A percentile compares a stretch with the other conserved stretches of the same genome.
Conservation (phyloP, 805 yeast genomes). For the Kazachstania taianensis region DNA sequence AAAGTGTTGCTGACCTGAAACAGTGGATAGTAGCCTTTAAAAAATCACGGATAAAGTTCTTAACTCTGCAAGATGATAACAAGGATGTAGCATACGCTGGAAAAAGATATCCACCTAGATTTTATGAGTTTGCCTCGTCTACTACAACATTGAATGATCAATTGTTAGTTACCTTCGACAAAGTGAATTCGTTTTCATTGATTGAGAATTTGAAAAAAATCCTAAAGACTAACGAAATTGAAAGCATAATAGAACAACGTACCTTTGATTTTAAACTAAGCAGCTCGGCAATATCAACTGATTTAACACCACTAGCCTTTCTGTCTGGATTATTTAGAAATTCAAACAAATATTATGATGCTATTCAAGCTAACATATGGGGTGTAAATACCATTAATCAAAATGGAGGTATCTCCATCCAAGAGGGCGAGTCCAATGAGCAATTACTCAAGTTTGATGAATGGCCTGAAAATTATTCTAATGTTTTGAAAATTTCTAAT, state of each 20-base stretch:
- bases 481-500: conserved; percentile 47
- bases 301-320: conserved; percentile 54
- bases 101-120: conserved; percentile 54
- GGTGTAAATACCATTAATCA: conserved; percentile 7
- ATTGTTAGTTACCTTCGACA: conserved; percentile 11
- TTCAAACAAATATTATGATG: conserved; percentile 23
- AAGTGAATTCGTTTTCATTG: conserved; percentile 3
- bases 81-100: conserved; percentile 37
- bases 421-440: conserved; percentile 1
- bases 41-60: conserved; percentile 42
- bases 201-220: conserved; percentile 24
- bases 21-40: conserved; percentile 65
- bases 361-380: conserved; percentile 81
- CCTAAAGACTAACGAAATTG: conserved; percentile 11
- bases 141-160: conserved; percentile 42
- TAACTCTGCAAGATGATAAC: conserved; percentile 18
- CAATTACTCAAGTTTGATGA: neutral
- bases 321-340: conserved; percentile 36
- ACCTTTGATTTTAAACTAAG: conserved; percentile 25
- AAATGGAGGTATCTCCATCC: conserved; percentile 6
- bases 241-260: conserved; percentile 12
- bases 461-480: conserved; percentile 59
- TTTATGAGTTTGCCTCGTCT: conserved; percentile 58
- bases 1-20: conserved; percentile 54
- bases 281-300: conserved; percentile 61